A percentile compares a stretch with the other conserved stretches of the same genome.
Evolutionary conservation across 179 eudicot species (phyloP).

Genomic region (Beta lomatogona): DNA sequence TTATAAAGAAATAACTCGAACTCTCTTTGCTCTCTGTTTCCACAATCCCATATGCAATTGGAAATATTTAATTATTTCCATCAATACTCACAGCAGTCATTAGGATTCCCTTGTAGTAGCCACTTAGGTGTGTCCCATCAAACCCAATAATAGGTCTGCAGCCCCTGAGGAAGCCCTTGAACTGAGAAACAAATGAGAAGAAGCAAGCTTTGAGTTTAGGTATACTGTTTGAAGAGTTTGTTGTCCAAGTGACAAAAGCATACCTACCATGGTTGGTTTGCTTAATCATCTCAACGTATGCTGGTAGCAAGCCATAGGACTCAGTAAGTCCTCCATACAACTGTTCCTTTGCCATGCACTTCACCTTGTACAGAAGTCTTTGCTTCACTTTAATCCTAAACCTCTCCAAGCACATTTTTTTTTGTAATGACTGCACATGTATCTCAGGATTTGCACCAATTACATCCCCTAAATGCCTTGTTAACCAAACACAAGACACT

Average conservation of each 20-base stretch:
- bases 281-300: neutral
- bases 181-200: too few relatives aligned
- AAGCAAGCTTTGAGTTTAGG: neutral
- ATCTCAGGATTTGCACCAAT: neutral
- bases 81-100: too few relatives aligned
- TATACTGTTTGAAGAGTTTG: neutral
- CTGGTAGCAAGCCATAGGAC: too few relatives aligned
- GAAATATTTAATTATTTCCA: too few relatives aligned
- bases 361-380: too few relatives aligned
- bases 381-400: too few relatives aligned
- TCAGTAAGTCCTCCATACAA: too few relatives aligned
- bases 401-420: neutral
- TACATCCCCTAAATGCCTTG: neutral
- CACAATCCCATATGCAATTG: too few relatives aligned
- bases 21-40: too few relatives aligned
- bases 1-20: too few relatives aligned
- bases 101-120: neutral
- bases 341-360: too few relatives aligned
- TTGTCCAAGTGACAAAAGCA: neutral
- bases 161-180: neutral
- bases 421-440: neutral
- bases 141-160: neutral
- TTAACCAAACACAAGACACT: too few relatives aligned
- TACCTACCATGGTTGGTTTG: neutral
- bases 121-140: conserved; percentile 10